Evolutionary conservation across 768 basidiomycete genomes (phyloP), one percentile per base, ranked within the genome.

Genomic region (Tephrocybe sp.): DNA sequence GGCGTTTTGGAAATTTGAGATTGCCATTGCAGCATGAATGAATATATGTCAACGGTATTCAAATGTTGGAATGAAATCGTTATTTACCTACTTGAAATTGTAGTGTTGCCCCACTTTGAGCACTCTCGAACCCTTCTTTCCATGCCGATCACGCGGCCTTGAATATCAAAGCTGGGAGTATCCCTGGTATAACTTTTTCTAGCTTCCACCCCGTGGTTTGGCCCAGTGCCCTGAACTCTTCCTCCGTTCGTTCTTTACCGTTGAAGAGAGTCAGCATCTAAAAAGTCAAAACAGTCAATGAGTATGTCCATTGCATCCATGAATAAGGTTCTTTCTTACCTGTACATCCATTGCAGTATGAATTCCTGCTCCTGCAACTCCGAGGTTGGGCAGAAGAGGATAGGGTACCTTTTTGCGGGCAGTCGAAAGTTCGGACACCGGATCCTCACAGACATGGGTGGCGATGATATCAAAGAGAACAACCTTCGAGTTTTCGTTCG

Each of bases 251-350:
- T 32, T 55, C 54, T 23, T 47, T 30, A 5, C 44, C 50, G n/a
- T 55, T 51, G n/a, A 55, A 36, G 7, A 55, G 30, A 25, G 32
- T 51, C 30, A 55, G 25, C 54, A 55, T 55, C 54, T 55, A 17
- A 3, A 21, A n/a, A 18, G 9, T n/a, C 34, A 36, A 5, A 45
- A 28, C 18, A 33, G 21, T 36, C 11, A 36, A 33, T 18, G 11
- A 42, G n/a, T n/a, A n/a, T n/a, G n/a, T n/a, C n/a, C n/a, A n/a
- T n/a, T n/a, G n/a, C n/a, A n/a, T n/a, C n/a, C n/a, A n/a, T n/a
- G n/a, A n/a, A 30, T 11, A 30, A 5, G 11, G 28, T 5, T 5
- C 5, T 11, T 36, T 4, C 34, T 12, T 7, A 36, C 34, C 34
- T 48, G 47, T 2, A 54, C 41, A 33, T 48, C 41, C 23, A 51